Evolutionary conservation across 768 basidiomycete genomes (phyloP).

Genomic region (Psilocybe subaeruginosa): DNA sequence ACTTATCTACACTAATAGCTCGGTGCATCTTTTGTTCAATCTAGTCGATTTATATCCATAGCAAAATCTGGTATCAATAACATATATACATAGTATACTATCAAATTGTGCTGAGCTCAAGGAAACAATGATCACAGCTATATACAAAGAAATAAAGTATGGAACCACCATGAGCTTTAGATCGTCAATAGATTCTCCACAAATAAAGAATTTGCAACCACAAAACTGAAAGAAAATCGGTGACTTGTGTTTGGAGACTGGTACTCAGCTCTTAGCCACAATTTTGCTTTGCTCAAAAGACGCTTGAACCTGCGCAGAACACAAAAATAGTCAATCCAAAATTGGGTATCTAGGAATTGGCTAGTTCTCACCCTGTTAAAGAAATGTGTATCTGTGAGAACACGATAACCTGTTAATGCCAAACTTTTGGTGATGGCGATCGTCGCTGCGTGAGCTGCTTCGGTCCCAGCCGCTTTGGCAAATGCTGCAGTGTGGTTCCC

Average conservation of each 20-base stretch:
- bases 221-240: neutral
- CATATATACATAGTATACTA: neutral
- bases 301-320: conserved; percentile 19
- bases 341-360: neutral
- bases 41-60: conserved; percentile 2
- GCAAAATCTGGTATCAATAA: neutral
- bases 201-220: no score
- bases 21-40: neutral
- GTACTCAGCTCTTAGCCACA: neutral
- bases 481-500: conserved; percentile 81
- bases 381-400: conserved; percentile 62
- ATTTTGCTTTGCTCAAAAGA: conserved; percentile 21
- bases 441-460: conserved; percentile 64
- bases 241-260: neutral
- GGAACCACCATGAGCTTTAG: no score
- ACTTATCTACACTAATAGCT: conserved; percentile 9
- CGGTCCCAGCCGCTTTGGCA: conserved; percentile 56
- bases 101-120: neutral
- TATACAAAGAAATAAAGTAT: no score
- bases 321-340: neutral
- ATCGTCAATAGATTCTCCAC: no score
- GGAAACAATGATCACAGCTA: no score
- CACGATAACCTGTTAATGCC: conserved; percentile 62
- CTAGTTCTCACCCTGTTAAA: conserved; percentile 47
- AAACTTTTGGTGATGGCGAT: conserved; percentile 62